Percentiles rank a stretch among this genome's conserved stretches.
These are phyloP conservation scores for Ricinus communis DNA, from an alignment of 345 rosid species.

Conservation along the genomic window DNA sequence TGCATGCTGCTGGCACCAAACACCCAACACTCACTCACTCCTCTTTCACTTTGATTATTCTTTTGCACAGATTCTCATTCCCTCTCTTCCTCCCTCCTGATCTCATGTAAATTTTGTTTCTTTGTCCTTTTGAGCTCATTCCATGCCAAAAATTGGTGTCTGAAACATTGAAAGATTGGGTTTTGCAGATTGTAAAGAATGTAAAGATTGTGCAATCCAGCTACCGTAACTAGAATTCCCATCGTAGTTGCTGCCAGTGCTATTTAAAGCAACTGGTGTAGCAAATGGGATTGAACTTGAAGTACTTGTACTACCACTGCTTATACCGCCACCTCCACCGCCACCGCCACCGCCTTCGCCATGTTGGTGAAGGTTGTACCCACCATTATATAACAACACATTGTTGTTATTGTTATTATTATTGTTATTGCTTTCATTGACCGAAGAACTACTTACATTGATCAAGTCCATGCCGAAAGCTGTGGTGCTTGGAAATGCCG, in stretches of 20 bases:
- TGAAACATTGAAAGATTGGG: constrained; percentile 63
- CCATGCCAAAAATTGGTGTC: constrained; percentile 89
- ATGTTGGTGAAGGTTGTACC: constrained; percentile 34
- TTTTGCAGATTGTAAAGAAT: constrained; percentile 61
- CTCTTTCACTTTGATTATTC: not conserved
- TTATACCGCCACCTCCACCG: not conserved
- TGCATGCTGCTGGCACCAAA: constrained; percentile 13
- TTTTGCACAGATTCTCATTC: constrained; percentile 35
- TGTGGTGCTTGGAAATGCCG: constrained; percentile 21
- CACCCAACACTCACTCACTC: not conserved
- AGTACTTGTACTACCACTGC: not conserved
- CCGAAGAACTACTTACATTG: constrained; percentile 9
- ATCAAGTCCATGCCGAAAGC: constrained; percentile 33
- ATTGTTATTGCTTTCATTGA: constrained; percentile 24
- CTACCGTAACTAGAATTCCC: constrained; percentile 37
- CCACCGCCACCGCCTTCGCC: constrained; percentile 24
- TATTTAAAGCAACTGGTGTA: constrained; percentile 32
- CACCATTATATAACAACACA: constrained; percentile 30
- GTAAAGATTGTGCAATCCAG: constrained; percentile 52
- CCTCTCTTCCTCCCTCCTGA: not conserved
- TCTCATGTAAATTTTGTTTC: too few relatives aligned
- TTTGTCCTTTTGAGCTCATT: constrained; percentile 44
- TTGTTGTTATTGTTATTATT: constrained; percentile 22
- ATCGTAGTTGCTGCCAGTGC: constrained; percentile 32
- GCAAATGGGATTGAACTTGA: constrained; percentile 45